Base-by-base conservation (phyloP, 1,284 basidiomycete genomes). In the Vanrija humicola region DNA sequence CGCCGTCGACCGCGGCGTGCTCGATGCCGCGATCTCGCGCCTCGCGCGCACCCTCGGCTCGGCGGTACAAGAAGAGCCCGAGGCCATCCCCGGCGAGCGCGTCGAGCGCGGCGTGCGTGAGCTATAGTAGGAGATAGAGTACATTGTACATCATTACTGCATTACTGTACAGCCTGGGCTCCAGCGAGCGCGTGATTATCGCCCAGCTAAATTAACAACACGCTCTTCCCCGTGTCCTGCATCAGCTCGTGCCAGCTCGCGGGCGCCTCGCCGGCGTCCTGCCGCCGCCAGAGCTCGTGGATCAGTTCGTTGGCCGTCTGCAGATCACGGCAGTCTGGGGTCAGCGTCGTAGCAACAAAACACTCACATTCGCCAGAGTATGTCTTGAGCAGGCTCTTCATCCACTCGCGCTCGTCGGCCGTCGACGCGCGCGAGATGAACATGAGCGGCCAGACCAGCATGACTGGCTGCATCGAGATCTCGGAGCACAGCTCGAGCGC, bases 391-490 rank as follows among this genome's bases (percentile, higher is more conserved):
- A 51, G 43, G 21, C 43, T 21, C 43, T 43, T 6, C n/a, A 51
- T 10, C 50, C 50, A 51, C 43, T 39, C 43, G 18, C 50, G 43
- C 43, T 51, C 50, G 1, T 25, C 28, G 6, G 16, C 7, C 34
- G 19, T 29, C 43, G 43, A 29, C 19, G 39, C 50, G 10, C 50
- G 43, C 21, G 50, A 43, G 23, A 45, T 6, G 18, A 44, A 38
- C 34, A 34, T 34, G 34, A 65, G 43, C 14, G 64, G 64, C 61
- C 62, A 63, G 15, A 65, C 39, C 14, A 65, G 51, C 52, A 55
- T 57, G 50, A 59, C 52, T 1, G 59, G 59, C 51, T 61, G 50
- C 38, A 44, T 51, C 6, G 52, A 56, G 19, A 63, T 54, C 48
- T 65, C 61, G 21, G 62, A 50, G 48, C 61, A 63, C 3, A 65